Percentiles rank a stretch among this genome's conserved stretches.
phyloP scores from a whole-genome alignment of 208 protist genomes.

The Wallacemonas sp. region DNA sequence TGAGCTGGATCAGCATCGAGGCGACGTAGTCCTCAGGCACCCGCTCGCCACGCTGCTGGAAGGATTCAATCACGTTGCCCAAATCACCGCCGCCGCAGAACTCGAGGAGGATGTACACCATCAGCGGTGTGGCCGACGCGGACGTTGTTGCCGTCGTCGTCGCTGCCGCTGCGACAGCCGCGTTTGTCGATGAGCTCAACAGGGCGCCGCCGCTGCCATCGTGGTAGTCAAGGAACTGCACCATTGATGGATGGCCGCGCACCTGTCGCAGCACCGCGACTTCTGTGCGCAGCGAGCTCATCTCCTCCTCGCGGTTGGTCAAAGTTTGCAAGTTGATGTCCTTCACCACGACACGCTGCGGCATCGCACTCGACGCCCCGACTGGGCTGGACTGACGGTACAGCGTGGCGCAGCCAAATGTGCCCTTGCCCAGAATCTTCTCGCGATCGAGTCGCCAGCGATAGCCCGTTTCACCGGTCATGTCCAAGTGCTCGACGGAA shows the following conservation, averaged over 20 bases:
- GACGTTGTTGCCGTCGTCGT: slow-evolving; percentile 13
- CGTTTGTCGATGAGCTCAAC: background rate
- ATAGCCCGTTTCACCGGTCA: slow-evolving; percentile 32
- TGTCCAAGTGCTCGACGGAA: slow-evolving; percentile 26
- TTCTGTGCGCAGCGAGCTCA: slow-evolving; percentile 59
- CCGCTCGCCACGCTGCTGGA: slow-evolving; percentile 11
- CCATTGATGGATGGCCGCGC: slow-evolving; percentile 59
- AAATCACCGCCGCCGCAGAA: slow-evolving; percentile 80
- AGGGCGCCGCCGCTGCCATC: slow-evolving; percentile 20
- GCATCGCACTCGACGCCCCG: background rate
- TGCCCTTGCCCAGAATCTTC: slow-evolving; percentile 80
- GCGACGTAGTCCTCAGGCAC: slow-evolving; percentile 53
- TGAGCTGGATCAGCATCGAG: slow-evolving; percentile 68
- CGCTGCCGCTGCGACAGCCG: background rate
- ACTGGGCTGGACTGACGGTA: slow-evolving; percentile 23
- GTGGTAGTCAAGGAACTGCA: slow-evolving; percentile 69
- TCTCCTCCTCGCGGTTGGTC: slow-evolving; percentile 52
- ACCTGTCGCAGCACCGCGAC: slow-evolving; percentile 46
- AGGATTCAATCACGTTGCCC: slow-evolving; percentile 36
- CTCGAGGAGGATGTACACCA: slow-evolving; percentile 85
- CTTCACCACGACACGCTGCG: slow-evolving; percentile 64
- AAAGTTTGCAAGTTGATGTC: slow-evolving; percentile 83
- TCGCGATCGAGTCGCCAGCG: slow-evolving; percentile 43
- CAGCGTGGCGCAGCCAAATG: slow-evolving; percentile 79
- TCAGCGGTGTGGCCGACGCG: slow-evolving; percentile 36